Base-by-base conservation (phyloP, 306 rosid genomes). In the Sindora glabra region DNA sequence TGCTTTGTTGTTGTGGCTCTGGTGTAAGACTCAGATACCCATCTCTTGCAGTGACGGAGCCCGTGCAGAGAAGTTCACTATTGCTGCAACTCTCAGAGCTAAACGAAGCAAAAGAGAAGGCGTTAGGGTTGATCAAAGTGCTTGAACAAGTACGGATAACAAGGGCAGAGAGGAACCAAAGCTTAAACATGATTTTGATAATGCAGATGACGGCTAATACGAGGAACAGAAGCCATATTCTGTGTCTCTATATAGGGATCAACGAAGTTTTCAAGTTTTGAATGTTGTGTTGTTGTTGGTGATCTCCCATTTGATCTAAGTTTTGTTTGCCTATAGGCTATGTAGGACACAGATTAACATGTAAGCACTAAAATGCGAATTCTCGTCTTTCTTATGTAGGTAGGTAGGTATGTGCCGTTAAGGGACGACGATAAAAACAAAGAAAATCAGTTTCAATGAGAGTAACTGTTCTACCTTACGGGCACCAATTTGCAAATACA, bases 61-160 rank as follows among this genome's bases (percentile, higher is more conserved):
- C 86, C 90, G 75, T 84, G 54, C 86, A 84, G 17, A 84, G 41
- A 2, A 84, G 36, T 24, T 66, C 75, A 10, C 78, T 74, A 36
- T 51, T 67, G 17, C 14, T 77, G 59, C 90, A 84, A 42, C 82
- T 80, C 25, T 72, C 78, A 14, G 77, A 57, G 25, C 53, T 63
- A 73, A 84, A 80, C 4, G 84, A 37, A 15, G 77, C 16, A 48
- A 84, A 80, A 24, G 78, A 69, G 69, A 84, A 84, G 27, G 62
- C 69, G 8, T 50, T 49, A 8, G 74, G 48, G 30, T 25, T 39
- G 5, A 27, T 18, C 8, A 15, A 21, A 59, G 78, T 53, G 76
- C 22, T 59, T 48, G 54, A 37, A 55, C 15, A 23, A 39, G 48
- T 53, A 59, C 63, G 67, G 26, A 39, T 39, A 32, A 72, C 56